These are phyloP conservation scores for Penicillium riverlandense DNA, from an alignment of 495 filamentous ascomycete genomes.

Conservation along the genomic window DNA sequence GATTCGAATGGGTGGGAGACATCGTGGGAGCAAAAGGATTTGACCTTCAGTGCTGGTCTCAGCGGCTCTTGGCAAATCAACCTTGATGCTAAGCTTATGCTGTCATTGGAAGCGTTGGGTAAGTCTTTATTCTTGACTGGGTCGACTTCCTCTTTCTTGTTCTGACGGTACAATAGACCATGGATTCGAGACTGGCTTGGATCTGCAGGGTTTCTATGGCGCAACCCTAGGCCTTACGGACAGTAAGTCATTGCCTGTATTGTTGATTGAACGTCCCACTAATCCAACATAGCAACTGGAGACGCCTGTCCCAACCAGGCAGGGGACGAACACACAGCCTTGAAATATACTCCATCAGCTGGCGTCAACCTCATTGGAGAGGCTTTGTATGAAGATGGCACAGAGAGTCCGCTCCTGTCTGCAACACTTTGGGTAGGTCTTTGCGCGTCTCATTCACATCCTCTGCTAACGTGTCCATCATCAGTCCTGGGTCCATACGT, in stretches of 20 bases:
- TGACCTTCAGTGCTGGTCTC: conserved; percentile 21
- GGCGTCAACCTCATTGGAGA: conserved; percentile 12
- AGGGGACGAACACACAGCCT: conserved; percentile 7
- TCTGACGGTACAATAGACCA: conserved; percentile 8
- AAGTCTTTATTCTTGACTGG: background rate
- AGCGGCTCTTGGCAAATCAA: conserved; percentile 14
- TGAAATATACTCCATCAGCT: conserved; percentile 8
- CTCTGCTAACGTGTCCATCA: no score
- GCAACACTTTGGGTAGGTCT: no score
- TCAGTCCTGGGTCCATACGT: no score
- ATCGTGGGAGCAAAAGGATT: conserved; percentile 8
- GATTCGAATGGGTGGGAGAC: conserved; percentile 25
- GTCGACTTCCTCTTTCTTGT: background rate
- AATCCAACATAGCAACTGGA: conserved; percentile 6
- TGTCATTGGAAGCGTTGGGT: conserved; percentile 22
- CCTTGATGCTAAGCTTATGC: conserved; percentile 16
- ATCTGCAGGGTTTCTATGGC: conserved; percentile 23
- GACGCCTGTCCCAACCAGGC: conserved; percentile 6
- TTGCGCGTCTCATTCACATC: no score
- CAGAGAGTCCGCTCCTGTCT: no score
- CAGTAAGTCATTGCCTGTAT: conserved; percentile 10
- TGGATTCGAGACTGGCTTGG: conserved; percentile 26
- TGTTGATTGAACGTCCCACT: background rate
- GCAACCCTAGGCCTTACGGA: conserved; percentile 16
- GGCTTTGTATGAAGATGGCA: background rate